Evolutionary conservation across 2,329 filamentous ascomycete species (phyloP).

Genomic region (Penicillium digitatum): DNA sequence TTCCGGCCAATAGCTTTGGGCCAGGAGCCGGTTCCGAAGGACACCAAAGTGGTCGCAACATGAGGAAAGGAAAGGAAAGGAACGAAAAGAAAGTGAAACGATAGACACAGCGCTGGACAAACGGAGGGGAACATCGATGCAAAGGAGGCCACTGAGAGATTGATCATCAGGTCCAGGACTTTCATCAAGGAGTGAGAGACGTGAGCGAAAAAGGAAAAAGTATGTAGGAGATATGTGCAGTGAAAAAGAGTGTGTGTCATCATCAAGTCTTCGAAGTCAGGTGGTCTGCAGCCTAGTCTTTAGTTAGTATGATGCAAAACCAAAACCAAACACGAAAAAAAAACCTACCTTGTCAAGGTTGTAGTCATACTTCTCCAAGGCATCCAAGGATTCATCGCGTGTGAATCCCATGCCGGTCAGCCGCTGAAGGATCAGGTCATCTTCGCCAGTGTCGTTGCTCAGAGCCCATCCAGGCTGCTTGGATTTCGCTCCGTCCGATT

Average conservation of each 20-base stretch:
- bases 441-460: slow-evolving; percentile 71
- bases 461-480: slow-evolving; percentile 61
- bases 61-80: not conserved
- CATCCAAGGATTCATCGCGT: slow-evolving; percentile 67
- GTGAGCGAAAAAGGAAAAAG: slow-evolving; percentile 15
- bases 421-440: slow-evolving; percentile 87
- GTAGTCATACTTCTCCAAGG: slow-evolving; percentile 92
- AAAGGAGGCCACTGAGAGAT: not conserved
- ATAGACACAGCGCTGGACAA: slow-evolving; percentile 12
- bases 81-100: not conserved
- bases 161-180: slow-evolving; percentile 8
- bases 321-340: not conserved
- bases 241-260: slow-evolving; percentile 9
- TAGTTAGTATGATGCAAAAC: slow-evolving; percentile 2
- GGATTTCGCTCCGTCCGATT: slow-evolving; percentile 19
- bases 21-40: slow-evolving; percentile 1
- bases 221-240: slow-evolving; percentile 26
- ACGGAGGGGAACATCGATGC: slow-evolving; percentile 2
- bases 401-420: slow-evolving; percentile 86
- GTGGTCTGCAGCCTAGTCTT: slow-evolving; percentile 37
- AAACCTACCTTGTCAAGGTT: slow-evolving; percentile 85
- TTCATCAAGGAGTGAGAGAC: slow-evolving; percentile 17
- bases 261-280: slow-evolving; percentile 41
- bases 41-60: not conserved
- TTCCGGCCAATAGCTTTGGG: not conserved